Base-by-base conservation (phyloP, 805 yeast species). In the Naumovozyma castellii region DNA sequence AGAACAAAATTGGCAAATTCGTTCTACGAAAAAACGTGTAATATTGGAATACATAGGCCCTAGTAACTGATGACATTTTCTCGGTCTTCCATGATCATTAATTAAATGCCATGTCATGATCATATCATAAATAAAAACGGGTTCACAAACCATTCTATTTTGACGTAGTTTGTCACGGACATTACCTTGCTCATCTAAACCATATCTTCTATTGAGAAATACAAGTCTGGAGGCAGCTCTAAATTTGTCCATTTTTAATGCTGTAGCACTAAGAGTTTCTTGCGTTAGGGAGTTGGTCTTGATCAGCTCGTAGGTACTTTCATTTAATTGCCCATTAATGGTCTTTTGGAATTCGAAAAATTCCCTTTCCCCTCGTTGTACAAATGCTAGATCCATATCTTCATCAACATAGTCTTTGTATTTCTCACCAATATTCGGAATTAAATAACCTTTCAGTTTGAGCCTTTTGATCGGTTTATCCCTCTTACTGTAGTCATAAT, bases 81-180 rank as follows among this genome's bases (percentile, higher is more conserved):
- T 45, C 19, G 36, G 41, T 5, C 42, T 39, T 31, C 47, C 41
- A 42, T 59, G 64, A 14, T 45, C 42, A 42, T 61, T 60, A 43
- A 59, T 43, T n/a, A 61, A 32, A 41, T 61, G 66, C 3, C 55
- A 50, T 10, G 51, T 47, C 45, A 59, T 49, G 5, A 59, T 45
- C 33, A 57, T 39, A 35, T 59, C 57, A 30, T 44, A 54, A 15
- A 57, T 41, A 34, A 36, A 36, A 5, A 54, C 44, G 1, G 66
- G 66, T 28, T 59, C 61, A 33, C 57, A 52, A 1, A 57, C 53
- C 16, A 55, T 43, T 16, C 44, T 50, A 28, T 54, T 50, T 2
- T 43, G 37, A 37, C 50, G 46, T 22, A 50, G 40, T 18, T 46
- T 42, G 42, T 57, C 62, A 18, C 47, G 45, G 3, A 59, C 51